phyloP scores from a whole-genome alignment of 805 yeast species.

The Grigorovia transvaalensis region DNA sequence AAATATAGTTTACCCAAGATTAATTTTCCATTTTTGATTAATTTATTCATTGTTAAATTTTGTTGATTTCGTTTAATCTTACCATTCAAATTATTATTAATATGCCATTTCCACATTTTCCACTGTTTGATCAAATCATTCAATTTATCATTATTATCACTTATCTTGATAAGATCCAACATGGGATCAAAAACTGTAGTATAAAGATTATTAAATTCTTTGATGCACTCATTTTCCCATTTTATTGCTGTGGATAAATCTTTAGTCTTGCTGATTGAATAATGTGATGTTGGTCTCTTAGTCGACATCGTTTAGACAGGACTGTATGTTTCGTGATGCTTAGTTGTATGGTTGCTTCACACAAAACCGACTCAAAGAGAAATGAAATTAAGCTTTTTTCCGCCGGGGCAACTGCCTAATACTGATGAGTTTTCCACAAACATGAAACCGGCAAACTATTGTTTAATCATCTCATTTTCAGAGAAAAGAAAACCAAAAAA shows the following conservation, averaged over 20 bases:
- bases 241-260: not conserved
- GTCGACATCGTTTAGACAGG: not conserved
- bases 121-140: constrained; percentile 60
- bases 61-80: constrained; percentile 1
- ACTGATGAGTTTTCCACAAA: too few species aligned
- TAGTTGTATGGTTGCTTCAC: too few species aligned
- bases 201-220: not conserved
- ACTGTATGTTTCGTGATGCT: too few species aligned
- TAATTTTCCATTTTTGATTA: constrained; percentile 15
- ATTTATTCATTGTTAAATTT: constrained; percentile 3
- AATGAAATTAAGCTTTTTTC: too few species aligned
- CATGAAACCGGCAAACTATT: too few species aligned
- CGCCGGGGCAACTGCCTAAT: too few species aligned
- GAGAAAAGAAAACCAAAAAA: too few species aligned
- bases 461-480: too few species aligned
- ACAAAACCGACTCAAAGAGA: too few species aligned
- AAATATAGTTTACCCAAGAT: constrained; percentile 58
- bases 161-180: constrained; percentile 48
- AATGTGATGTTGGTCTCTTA: not conserved
- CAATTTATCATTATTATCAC: constrained; percentile 66
- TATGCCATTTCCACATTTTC: constrained; percentile 68
- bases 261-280: not conserved
- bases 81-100: constrained; percentile 56
- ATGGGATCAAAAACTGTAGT: constrained; percentile 47
- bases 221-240: not conserved